These are phyloP conservation scores for Leccinellum luteum DNA, from an alignment of 768 basidiomycete species.

Conservation along the genomic window DNA sequence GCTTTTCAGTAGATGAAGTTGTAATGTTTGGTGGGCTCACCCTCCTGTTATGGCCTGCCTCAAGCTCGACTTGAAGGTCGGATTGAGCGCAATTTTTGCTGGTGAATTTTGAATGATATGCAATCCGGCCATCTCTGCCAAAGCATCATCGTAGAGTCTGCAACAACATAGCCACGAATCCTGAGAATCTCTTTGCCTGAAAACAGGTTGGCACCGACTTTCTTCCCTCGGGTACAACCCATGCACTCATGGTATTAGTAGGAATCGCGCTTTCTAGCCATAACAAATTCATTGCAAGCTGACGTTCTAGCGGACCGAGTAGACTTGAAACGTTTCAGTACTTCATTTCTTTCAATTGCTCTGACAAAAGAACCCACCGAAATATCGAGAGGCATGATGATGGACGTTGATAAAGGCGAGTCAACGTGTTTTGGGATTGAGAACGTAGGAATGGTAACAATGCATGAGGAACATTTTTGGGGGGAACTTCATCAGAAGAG, in stretches of 20 bases:
- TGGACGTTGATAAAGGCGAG: constrained; percentile 78
- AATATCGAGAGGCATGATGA: constrained; percentile 90
- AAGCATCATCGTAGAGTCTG: constrained; percentile 72
- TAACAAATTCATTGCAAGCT: constrained; percentile 82
- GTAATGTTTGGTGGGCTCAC: constrained; percentile 43
- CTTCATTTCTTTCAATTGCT: neutral
- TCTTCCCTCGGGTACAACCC: constrained; percentile 74
- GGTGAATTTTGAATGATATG: constrained; percentile 65
- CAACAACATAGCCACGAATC: neutral
- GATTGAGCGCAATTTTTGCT: constrained; percentile 65
- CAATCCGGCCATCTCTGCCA: constrained; percentile 59
- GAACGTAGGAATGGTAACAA: constrained; percentile 77
- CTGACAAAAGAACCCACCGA: constrained; percentile 47
- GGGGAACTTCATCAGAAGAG: constrained; percentile 2
- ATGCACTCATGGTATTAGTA: constrained; percentile 64
- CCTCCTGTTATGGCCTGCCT: constrained; percentile 87
- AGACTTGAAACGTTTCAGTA: constrained; percentile 44
- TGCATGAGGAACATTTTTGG: constrained; percentile 49
- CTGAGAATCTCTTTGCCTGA: neutral
- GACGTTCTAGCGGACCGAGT: constrained; percentile 74
- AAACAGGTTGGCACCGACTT: constrained; percentile 43
- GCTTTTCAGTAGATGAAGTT: constrained; percentile 6
- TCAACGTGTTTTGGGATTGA: constrained; percentile 74
- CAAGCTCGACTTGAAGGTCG: constrained; percentile 75
- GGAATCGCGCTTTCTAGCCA: constrained; percentile 82